A percentile compares a stretch with the other conserved stretches of the same genome.
phyloP scores from a whole-genome alignment of 1,139 yeast species.

The Saccharomyces hybrid region DNA sequence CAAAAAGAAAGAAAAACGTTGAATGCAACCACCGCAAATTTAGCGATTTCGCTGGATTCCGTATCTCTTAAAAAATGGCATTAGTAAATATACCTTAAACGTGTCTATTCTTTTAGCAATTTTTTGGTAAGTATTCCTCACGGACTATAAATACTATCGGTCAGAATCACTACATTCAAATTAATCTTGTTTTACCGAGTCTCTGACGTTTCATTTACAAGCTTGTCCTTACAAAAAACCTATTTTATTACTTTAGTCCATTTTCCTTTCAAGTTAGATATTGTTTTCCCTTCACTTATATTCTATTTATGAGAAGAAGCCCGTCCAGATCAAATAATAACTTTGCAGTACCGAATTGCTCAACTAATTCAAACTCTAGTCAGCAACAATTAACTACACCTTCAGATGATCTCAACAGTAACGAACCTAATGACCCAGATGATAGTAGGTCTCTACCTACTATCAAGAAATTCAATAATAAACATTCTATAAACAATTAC shows the following conservation, averaged over 20 bases:
- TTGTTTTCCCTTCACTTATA: slow-evolving; percentile 1
- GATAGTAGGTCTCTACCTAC: slow-evolving; percentile 32
- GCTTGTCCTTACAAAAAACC: background rate
- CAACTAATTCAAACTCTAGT: slow-evolving; percentile 40
- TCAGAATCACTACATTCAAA: background rate
- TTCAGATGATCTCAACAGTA: slow-evolving; percentile 25
- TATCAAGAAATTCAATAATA: slow-evolving; percentile 16
- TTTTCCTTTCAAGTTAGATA: background rate
- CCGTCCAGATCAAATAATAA: slow-evolving; percentile 30
- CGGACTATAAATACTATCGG: background rate
- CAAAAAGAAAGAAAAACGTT: background rate
- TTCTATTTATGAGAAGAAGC: slow-evolving; percentile 28
- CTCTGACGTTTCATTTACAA: background rate
- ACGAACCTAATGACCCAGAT: slow-evolving; percentile 33
- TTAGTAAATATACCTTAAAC: background rate
- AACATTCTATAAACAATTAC: slow-evolving; percentile 4
- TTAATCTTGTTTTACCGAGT: background rate
- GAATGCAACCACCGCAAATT: slow-evolving; percentile 1
- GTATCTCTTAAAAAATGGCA: background rate
- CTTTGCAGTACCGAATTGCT: slow-evolving; percentile 23
- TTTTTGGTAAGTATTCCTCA: background rate
- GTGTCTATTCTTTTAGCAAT: background rate
- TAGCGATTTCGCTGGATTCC: background rate
- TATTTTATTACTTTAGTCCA: background rate
- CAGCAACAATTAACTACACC: slow-evolving; percentile 14